Evolutionary conservation across 139 green algal genomes (phyloP), one percentile per base, ranked within the genome.

Genomic region (Microglena sp.): DNA sequence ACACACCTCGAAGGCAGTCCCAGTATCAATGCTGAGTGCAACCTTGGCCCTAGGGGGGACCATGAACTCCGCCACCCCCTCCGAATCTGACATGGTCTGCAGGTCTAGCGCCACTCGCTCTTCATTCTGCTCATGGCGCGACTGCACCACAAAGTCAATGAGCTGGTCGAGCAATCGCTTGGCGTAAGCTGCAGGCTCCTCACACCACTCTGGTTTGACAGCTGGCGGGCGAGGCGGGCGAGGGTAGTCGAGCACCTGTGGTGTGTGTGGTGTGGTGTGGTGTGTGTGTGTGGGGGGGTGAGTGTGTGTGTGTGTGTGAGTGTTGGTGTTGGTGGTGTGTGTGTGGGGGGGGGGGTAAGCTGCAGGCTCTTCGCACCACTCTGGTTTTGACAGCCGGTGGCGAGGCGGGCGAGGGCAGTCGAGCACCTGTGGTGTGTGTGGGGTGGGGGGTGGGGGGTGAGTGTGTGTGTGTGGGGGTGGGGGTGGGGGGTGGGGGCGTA

Each of bases 151-250:
- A n/a, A 71, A 67, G 64, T 80, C 74, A 28, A 80, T 73, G 5
- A 80, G 60, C 68, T 75, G 67, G 55, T 80, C 74, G 7, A 80
- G 33, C 4, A 80, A 7, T 5, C 74, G 68, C 5, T 62, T 33
- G 2, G 69, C 69, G 45, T 74, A 80, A 0, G 53, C 21, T 7
- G 4, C 32, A 15, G 68, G 34, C 5, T 32, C 22, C 56, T 80
- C 74, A 36, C 74, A 80, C 74, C 74, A 80, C 60, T 80, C 74
- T 11, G 59, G 74, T 57, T 74, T 74, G n/a, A 80, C 68, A 22
- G 73, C 60, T 28, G 74, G 74, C 29, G 74, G 74, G 1, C 74
- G 68, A 3, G 57, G 68, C 6, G 68, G 53, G 40, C 55, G 45
- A 26, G 26, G 11, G 21, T 45, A 22, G 24, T 61, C 28, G 3